Evolutionary conservation across 257 asterid species (phyloP), one percentile per base, ranked within the genome.

Genomic region (Solanum chiquidenum): DNA sequence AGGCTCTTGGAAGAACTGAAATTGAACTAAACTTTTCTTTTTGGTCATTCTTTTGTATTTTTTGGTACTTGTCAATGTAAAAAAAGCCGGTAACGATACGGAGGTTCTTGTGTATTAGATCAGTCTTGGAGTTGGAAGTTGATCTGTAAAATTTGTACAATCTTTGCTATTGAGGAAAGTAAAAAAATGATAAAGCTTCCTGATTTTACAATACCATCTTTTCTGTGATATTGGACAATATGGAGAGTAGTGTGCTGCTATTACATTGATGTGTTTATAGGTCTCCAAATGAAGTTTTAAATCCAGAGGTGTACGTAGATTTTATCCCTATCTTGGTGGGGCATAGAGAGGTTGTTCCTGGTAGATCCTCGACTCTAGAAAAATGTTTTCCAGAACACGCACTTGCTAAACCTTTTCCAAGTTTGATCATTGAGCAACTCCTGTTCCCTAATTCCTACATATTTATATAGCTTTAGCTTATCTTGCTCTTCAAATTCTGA

Each of bases 1-100:
- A 88, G 95, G 97, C 60, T 94, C 93, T 68, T 93, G 95, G 94
- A 87, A 90, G 86, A 77, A 64, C 35, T 91, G 86, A 79, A 27
- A 0, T 46, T 46, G 16, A 44, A 44, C 40, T 29, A 1, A 7
- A 18, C 5, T 44, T 77, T 14, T 46, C 5, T 27, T 79, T 27
- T 79, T 44, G n/a, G 37, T 79, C 84, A 44, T 80, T 80, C 68
- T 80, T 80, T 76, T 76, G 60, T 40, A 0, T 18, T 49, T 25
- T 80, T 46, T 80, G 27, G 85, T 82, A 49, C 42, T 46, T 46
- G 85, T 49, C 44, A 0, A 29, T 82, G 20, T 49, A 82, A 55
- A 55, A 1, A 2, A 29, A 77, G 37, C n/a, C 2, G 11, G 85
- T 79, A 79, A 40, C 62, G 5, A n/a, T 40, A 76, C 0, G 5